Evolutionary conservation across 73 alveolate species (phyloP).

Genomic region (Effrenium voratum): DNA sequence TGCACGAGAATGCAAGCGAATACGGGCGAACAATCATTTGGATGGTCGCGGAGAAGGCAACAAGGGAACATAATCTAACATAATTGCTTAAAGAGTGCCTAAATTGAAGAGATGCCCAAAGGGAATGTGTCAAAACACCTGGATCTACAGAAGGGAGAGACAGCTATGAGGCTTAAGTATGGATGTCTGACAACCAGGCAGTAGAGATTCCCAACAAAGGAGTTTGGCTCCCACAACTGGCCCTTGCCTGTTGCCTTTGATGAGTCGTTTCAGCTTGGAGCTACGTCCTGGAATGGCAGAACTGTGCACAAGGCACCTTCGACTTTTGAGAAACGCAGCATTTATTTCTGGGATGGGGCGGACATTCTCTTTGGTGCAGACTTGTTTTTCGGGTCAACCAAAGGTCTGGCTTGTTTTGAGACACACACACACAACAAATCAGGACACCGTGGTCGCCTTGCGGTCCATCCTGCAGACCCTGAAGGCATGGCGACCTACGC

Average conservation of each 20-base stretch:
- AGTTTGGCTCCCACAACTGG: too few relatives aligned
- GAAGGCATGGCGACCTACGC: not conserved
- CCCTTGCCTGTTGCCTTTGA: not conserved
- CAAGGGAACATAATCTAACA: too few relatives aligned
- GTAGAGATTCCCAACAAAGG: too few relatives aligned
- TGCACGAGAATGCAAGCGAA: too few relatives aligned
- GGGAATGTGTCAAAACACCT: too few relatives aligned
- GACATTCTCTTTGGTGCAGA: not conserved
- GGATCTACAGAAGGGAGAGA: too few relatives aligned
- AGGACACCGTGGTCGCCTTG: constrained; percentile 64
- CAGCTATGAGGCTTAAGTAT: too few relatives aligned
- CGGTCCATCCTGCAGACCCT: not conserved
- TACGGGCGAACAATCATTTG: too few relatives aligned
- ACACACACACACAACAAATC: not conserved
- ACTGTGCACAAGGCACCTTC: not conserved
- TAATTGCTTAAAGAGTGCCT: too few relatives aligned
- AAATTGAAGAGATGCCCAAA: too few relatives aligned
- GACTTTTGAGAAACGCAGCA: not conserved
- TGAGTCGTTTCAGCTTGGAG: not conserved
- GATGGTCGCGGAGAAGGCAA: too few relatives aligned
- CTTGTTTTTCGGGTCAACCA: not conserved
- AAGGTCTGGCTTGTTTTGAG: not conserved
- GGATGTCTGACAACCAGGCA: too few relatives aligned
- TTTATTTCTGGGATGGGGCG: not conserved
- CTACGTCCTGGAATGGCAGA: not conserved